A percentile compares a stretch with the other conserved stretches of the same genome.
These are phyloP conservation scores for Clarkia xantiana DNA, from an alignment of 345 rosid species.

Conservation along the genomic window DNA sequence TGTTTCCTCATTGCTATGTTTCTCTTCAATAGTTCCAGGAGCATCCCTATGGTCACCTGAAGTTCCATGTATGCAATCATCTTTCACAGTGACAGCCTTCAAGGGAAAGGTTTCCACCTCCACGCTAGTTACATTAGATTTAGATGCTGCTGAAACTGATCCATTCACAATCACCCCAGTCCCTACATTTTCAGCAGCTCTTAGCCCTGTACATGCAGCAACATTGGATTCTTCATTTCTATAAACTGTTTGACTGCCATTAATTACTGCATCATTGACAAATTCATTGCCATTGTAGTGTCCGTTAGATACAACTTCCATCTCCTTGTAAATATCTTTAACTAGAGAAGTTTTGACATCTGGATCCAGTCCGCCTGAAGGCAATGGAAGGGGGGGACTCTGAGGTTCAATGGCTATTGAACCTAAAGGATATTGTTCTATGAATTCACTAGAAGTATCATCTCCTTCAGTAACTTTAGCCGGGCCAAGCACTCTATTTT, in stretches of 20 bases:
- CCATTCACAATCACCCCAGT: slow-evolving; percentile 3
- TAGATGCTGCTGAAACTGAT: slow-evolving; percentile 8
- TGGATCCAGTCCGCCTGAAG: slow-evolving; percentile 5
- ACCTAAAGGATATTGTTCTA: slow-evolving; percentile 38
- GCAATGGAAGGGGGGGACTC: slow-evolving; percentile 17
- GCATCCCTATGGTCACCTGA: background rate
- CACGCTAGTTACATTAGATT: background rate
- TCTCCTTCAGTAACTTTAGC: slow-evolving; percentile 31
- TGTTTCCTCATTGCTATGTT: background rate
- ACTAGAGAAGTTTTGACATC: background rate
- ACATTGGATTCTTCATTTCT: slow-evolving; percentile 16
- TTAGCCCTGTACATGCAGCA: slow-evolving; percentile 9
- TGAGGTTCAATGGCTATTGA: slow-evolving; percentile 42
- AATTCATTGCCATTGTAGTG: slow-evolving; percentile 13
- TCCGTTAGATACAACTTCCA: slow-evolving; percentile 10
- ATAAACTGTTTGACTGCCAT: slow-evolving; percentile 16
- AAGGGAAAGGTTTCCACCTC: slow-evolving; percentile 16
- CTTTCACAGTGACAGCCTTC: slow-evolving; percentile 2
- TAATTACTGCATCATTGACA: slow-evolving; percentile 15
- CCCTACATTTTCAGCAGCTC: slow-evolving; percentile 11
- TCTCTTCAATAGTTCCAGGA: slow-evolving; percentile 1
- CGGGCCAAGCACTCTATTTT: slow-evolving; percentile 87
- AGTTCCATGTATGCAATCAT: background rate
- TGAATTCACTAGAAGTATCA: slow-evolving; percentile 20
- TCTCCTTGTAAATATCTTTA: slow-evolving; percentile 10